Evolutionary conservation across 2,329 filamentous ascomycete species (phyloP).

Genomic region (Alternaria atra): DNA sequence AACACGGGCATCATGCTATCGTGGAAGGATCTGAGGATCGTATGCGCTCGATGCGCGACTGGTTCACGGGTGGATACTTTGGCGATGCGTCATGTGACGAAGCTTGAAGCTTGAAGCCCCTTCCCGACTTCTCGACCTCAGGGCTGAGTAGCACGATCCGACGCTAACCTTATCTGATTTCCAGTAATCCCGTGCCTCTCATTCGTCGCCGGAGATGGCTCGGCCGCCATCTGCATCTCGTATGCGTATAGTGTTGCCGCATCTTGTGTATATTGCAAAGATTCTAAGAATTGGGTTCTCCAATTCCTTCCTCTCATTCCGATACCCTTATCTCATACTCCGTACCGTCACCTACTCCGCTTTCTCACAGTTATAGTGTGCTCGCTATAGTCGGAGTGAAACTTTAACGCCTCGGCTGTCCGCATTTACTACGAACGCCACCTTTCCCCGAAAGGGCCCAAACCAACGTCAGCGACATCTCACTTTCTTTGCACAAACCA

Average conservation of each 20-base stretch:
- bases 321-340: background rate
- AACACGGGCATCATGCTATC: background rate
- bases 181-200: constrained; percentile 19
- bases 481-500: background rate
- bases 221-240: constrained; percentile 13
- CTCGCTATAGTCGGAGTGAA: constrained; percentile 3
- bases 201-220: constrained; percentile 21
- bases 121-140: background rate
- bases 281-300: background rate
- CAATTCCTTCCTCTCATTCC: background rate
- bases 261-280: background rate
- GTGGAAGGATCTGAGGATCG: background rate
- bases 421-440: constrained; percentile 14
- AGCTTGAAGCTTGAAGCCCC: background rate
- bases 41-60: background rate
- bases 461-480: constrained; percentile 6
- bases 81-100: background rate
- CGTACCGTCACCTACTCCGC: background rate
- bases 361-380: background rate
- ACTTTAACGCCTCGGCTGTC: constrained; percentile 21
- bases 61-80: background rate
- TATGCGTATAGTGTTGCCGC: constrained; percentile 10
- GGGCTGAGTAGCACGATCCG: background rate
- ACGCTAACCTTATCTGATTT: constrained; percentile 10
- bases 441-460: constrained; percentile 3